A percentile compares a stretch with the other conserved stretches of the same genome.
Evolutionary conservation across 129 eudicot species (phyloP).

Genomic region (Centrapalus pauciflorus): DNA sequence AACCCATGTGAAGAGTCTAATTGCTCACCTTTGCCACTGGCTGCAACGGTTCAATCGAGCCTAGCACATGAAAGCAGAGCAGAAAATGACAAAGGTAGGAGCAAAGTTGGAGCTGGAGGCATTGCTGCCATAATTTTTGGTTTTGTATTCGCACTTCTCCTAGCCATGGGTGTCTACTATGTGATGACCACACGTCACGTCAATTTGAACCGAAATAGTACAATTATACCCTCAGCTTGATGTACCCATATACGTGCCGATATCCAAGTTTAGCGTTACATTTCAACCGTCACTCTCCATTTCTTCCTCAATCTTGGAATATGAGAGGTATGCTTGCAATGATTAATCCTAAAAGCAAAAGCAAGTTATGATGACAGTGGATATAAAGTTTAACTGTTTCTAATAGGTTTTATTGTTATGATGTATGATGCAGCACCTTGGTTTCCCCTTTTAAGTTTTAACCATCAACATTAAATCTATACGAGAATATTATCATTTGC

Average conservation of each 20-base stretch:
- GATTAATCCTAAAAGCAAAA: not conserved
- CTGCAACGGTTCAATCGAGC: conserved; percentile 62
- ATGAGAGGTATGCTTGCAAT: conserved; percentile 3
- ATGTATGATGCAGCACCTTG: no score
- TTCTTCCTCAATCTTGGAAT: conserved; percentile 2
- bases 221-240: conserved; percentile 42
- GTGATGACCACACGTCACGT: conserved; percentile 36
- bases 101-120: conserved; percentile 45
- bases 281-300: not conserved
- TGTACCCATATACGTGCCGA: not conserved
- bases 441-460: no score
- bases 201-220: conserved; percentile 33
- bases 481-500: no score
- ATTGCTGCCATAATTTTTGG: conserved; percentile 45
- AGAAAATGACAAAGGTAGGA: not conserved
- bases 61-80: conserved; percentile 45
- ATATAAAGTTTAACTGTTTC: no score
- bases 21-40: conserved; percentile 53
- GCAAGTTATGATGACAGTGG: conserved; percentile 2
- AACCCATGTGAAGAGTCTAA: conserved; percentile 33
- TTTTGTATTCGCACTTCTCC: conserved; percentile 27
- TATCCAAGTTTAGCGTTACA: conserved; percentile 2
- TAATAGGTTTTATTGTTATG: no score
- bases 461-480: no score
- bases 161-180: conserved; percentile 62